Base-by-base conservation (phyloP, 2,329 filamentous ascomycete species). In the Boeremia lycopersici region DNA sequence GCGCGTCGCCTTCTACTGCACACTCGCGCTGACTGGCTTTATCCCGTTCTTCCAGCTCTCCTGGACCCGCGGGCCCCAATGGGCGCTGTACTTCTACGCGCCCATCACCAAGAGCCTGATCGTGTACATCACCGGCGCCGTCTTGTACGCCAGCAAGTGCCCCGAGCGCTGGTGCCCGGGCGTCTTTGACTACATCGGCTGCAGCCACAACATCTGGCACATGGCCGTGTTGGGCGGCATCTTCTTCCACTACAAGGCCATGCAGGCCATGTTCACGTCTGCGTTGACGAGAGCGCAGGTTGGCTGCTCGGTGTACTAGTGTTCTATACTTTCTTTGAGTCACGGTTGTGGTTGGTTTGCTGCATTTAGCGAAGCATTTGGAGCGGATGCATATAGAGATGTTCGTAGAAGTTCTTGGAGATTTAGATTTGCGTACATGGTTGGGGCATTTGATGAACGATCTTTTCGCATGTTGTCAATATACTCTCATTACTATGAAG, bases 201-300 rank as follows among this genome's bases (percentile, higher is more conserved):
- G 91, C 40, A 96, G 91, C 74, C 95, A 99, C 78, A 99, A 99
- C 75, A 86, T 99, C 54, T 99, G 95, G 95, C 95, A 99, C 76
- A 77, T 96, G 30, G 95, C 95, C 7, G 95, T 99, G 10, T 80
- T 99, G 26, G 91, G 93, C 13, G 95, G 95, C 10, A 99, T 99
- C 53, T 76, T 98, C n/a, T 98, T 96, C 74, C 95, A 99, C 76
- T 99, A 98, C 77, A 83, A 84, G 19, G 95, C 95, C 15, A 97
- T 99, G 93, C 90, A 97, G 75, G 85, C 92, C 51, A 95, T 99
- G 76, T 99, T 99, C 70, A 83, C 89, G 6, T 75, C 77, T 47
- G 80, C 80, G 1, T 77, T 81, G 62, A 55, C 62, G 10, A 53
- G 74, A 39, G 70, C 72, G 15, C 58, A 70, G 60, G 66, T 63